Conservation (phyloP, 1,139 yeast species). For the Scheffersomyces segobiensis region DNA sequence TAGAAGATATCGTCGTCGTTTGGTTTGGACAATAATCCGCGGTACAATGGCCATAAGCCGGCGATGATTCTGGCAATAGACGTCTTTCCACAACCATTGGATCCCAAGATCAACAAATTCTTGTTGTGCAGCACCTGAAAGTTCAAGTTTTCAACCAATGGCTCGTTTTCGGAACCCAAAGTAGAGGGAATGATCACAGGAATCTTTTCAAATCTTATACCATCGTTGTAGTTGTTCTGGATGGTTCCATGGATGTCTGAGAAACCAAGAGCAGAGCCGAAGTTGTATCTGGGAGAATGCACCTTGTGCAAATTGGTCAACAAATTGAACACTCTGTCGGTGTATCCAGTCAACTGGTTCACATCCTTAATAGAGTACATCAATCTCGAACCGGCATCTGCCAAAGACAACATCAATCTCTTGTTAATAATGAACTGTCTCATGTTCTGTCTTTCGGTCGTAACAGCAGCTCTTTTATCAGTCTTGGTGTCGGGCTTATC, state of each 20-base stretch:
- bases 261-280: constrained; percentile 55
- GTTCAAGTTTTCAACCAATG: constrained; percentile 58
- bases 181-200: constrained; percentile 78
- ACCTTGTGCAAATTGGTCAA: constrained; percentile 78
- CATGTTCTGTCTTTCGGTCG: constrained; percentile 59
- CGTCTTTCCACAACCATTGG: constrained; percentile 90
- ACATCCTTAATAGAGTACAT: constrained; percentile 94
- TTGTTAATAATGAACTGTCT: constrained; percentile 89
- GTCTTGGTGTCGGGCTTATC: constrained; percentile 7
- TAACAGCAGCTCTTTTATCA: constrained; percentile 15
- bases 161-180: constrained; percentile 54
- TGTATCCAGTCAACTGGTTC: constrained; percentile 88
- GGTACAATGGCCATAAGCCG: constrained; percentile 89
- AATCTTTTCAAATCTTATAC: constrained; percentile 78
- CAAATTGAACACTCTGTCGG: constrained; percentile 79
- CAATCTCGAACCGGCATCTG: constrained; percentile 95
- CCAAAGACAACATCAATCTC: constrained; percentile 83
- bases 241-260: constrained; percentile 75
- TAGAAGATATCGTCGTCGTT: constrained; percentile 69
- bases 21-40: constrained; percentile 82
- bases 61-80: constrained; percentile 83
- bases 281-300: constrained; percentile 69
- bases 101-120: constrained; percentile 77
- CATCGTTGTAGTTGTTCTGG: constrained; percentile 69
- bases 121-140: constrained; percentile 68